Evolutionary conservation across 805 yeast species (phyloP).

Genomic region (Metschnikowia proteae): DNA sequence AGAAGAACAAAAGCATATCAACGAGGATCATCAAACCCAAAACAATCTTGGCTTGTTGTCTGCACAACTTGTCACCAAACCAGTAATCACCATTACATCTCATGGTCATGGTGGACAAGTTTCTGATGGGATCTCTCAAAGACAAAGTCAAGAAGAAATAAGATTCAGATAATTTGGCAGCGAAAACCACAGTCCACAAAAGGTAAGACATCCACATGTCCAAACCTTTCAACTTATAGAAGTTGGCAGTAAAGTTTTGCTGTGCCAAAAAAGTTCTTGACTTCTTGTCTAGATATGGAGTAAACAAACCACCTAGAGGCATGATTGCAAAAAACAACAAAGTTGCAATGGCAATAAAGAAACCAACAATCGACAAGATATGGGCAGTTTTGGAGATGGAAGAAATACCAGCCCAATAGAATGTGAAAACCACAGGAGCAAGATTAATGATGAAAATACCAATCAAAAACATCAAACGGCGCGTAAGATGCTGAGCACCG

Average conservation of each 20-base stretch:
- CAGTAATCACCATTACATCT: constrained; percentile 95
- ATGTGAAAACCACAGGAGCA: constrained; percentile 83
- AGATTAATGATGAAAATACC: constrained; percentile 66
- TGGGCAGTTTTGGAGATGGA: constrained; percentile 68
- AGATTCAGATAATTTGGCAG: constrained; percentile 80
- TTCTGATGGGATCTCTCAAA: constrained; percentile 86
- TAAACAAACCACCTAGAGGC: constrained; percentile 97
- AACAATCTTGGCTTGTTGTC: constrained; percentile 82
- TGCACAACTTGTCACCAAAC: constrained; percentile 74
- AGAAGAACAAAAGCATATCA: constrained; percentile 91
- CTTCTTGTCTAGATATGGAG: constrained; percentile 82
- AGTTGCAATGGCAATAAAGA: constrained; percentile 84
- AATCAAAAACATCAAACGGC: constrained; percentile 76
- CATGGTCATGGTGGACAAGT: constrained; percentile 77
- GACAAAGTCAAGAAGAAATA: constrained; percentile 75
- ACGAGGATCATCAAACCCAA: constrained; percentile 90
- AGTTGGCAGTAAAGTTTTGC: constrained; percentile 93
- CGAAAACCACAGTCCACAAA: constrained; percentile 84
- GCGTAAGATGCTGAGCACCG: constrained; percentile 94
- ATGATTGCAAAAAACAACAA: constrained; percentile 81
- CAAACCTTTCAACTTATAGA: constrained; percentile 72
- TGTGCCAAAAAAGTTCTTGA: constrained; percentile 89
- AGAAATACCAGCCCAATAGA: constrained; percentile 70
- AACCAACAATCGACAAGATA: constrained; percentile 79
- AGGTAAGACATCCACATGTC: constrained; percentile 96